phyloP scores from a whole-genome alignment of 345 rosid genomes.

The Aegle marmelos region DNA sequence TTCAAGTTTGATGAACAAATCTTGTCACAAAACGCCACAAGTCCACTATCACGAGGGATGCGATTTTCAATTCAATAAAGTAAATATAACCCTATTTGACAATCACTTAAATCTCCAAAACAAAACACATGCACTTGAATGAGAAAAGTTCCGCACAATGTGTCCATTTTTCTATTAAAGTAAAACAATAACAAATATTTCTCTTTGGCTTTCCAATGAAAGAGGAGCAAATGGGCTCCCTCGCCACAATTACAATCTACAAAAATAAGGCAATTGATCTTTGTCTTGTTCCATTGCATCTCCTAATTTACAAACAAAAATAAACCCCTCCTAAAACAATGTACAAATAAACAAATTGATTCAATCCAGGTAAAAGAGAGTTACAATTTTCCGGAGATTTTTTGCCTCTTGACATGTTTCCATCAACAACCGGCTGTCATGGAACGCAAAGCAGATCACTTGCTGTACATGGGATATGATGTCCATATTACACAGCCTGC shows the following conservation, averaged over 20 bases:
- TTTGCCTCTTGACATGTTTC: constrained; percentile 98
- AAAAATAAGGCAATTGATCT: background rate
- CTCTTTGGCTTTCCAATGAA: constrained; percentile 1
- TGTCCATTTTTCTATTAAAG: background rate
- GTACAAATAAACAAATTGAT: constrained; percentile 18
- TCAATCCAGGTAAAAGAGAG: constrained; percentile 89
- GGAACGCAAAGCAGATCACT: constrained; percentile 97
- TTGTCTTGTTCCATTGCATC: constrained; percentile 1
- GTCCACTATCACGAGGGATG: background rate
- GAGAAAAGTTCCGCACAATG: background rate
- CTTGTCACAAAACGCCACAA: too few species aligned
- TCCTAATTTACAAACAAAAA: constrained; percentile 24
- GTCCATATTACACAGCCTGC: constrained; percentile 95
- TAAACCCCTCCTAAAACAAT: constrained; percentile 4
- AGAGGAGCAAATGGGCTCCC: constrained; percentile 27
- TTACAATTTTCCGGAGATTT: constrained; percentile 82
- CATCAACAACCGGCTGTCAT: constrained; percentile 87
- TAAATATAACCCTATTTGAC: background rate
- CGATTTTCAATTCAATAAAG: background rate
- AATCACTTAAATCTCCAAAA: background rate
- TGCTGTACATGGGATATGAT: constrained; percentile 95
- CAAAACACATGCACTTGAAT: background rate
- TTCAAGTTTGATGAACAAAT: too few species aligned
- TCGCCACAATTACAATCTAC: constrained; percentile 7
- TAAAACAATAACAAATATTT: background rate